Percentiles rank a stretch among this genome's conserved stretches.
These are phyloP conservation scores for Porphyrellus cyaneotinctus DNA, from an alignment of 768 basidiomycete genomes.

Conservation along the genomic window DNA sequence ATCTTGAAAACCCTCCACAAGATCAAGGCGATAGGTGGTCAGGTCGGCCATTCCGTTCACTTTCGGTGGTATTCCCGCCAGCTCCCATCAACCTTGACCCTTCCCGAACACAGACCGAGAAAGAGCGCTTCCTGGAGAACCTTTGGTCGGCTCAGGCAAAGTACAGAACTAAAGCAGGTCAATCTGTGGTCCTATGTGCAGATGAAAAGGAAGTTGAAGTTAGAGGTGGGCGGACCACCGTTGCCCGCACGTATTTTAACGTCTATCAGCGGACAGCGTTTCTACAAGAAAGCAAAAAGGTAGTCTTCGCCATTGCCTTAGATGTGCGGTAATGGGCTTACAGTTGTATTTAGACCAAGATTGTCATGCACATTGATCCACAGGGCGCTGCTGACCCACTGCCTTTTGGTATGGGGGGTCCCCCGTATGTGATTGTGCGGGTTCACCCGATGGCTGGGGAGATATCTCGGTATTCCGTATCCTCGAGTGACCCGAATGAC, in stretches of 20 bases:
- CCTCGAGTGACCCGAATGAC: conserved; percentile 68
- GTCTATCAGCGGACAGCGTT: conserved; percentile 82
- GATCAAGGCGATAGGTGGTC: conserved; percentile 87
- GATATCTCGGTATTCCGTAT: conserved; percentile 73
- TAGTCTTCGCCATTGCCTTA: conserved; percentile 26
- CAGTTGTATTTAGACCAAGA: conserved; percentile 59
- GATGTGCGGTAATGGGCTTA: conserved; percentile 8
- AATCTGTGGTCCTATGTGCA: conserved; percentile 67
- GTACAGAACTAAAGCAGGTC: conserved; percentile 66
- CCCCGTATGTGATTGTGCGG: conserved; percentile 77
- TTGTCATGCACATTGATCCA: conserved; percentile 83
- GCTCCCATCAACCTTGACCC: conserved; percentile 64
- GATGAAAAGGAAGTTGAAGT: conserved; percentile 76
- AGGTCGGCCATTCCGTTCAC: conserved; percentile 76
- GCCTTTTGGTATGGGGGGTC: conserved; percentile 62
- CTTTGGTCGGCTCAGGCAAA: conserved; percentile 86
- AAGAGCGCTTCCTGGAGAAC: conserved; percentile 81
- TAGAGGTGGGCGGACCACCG: conserved; percentile 53
- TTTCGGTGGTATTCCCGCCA: conserved; percentile 76
- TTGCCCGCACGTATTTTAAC: conserved; percentile 84
- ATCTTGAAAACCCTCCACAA: conserved; percentile 75
- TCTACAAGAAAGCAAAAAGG: conserved; percentile 76
- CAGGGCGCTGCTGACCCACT: conserved; percentile 71
- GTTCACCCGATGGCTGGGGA: conserved; percentile 83
- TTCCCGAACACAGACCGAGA: conserved; percentile 57